phyloP scores from a whole-genome alignment of 2,329 filamentous ascomycete genomes.

The Polychaeton citri region DNA sequence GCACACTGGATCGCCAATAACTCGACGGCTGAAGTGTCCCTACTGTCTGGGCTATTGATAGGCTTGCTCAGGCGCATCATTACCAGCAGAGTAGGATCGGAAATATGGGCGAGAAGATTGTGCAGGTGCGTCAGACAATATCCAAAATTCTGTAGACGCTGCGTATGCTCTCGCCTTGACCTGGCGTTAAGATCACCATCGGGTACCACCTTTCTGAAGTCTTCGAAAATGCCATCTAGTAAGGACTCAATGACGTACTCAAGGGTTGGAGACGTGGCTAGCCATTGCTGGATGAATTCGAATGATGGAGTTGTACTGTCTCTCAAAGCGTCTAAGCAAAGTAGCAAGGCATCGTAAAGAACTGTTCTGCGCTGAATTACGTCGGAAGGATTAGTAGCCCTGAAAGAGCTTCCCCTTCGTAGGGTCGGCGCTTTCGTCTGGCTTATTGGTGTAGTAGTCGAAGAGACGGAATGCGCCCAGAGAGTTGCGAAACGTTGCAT shows the following conservation, averaged over 20 bases:
- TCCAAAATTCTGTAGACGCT: background rate
- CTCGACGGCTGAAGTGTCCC: background rate
- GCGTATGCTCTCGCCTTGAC: background rate
- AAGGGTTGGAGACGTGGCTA: slow-evolving; percentile 48
- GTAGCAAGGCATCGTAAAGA: slow-evolving; percentile 66
- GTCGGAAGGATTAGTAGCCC: background rate
- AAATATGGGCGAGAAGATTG: background rate
- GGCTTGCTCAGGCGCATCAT: background rate
- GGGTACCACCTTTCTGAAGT: background rate
- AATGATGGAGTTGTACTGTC: slow-evolving; percentile 62
- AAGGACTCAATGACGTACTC: slow-evolving; percentile 32
- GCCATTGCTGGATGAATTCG: slow-evolving; percentile 67
- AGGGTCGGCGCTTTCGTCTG: background rate
- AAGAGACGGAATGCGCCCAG: slow-evolving; percentile 58
- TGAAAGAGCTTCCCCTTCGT: slow-evolving; percentile 16
- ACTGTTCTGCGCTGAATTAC: slow-evolving; percentile 27
- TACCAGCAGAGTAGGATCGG: background rate
- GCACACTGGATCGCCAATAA: background rate
- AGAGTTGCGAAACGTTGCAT: slow-evolving; percentile 25
- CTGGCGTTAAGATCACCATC: background rate
- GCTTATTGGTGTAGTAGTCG: slow-evolving; percentile 9
- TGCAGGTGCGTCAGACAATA: background rate
- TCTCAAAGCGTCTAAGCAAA: slow-evolving; percentile 64
- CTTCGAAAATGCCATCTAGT: slow-evolving; percentile 7
- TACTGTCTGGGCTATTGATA: background rate